Conservation (phyloP, 768 basidiomycete species). For the Coprinopsis strossmayeri region DNA sequence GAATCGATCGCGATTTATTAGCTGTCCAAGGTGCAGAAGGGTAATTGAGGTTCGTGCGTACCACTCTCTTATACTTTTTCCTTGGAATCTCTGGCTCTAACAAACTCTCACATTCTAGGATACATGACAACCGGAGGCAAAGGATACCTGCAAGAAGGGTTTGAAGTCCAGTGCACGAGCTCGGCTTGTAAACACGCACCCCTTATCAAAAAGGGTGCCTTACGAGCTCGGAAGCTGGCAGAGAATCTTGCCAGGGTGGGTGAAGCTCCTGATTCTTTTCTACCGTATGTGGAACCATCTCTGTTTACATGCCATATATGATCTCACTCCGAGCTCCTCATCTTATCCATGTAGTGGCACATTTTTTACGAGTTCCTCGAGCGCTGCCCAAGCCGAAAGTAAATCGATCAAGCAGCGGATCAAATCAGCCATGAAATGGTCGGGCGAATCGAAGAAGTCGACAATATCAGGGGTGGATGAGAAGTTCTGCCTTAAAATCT, state of each 20-base stretch:
- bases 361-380: too few relatives aligned
- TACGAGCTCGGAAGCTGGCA: slow-evolving; percentile 11
- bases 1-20: background rate
- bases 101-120: background rate
- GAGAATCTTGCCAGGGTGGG: slow-evolving; percentile 1
- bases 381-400: too few relatives aligned
- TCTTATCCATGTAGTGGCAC: too few relatives aligned
- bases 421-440: too few relatives aligned
- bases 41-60: background rate
- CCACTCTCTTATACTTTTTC: background rate
- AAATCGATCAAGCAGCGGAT: too few relatives aligned
- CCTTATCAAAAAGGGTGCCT: background rate
- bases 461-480: too few relatives aligned
- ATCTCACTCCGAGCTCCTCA: background rate
- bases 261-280: background rate
- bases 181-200: background rate
- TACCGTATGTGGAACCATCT: background rate
- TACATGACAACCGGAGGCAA: background rate
- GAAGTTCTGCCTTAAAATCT: too few relatives aligned
- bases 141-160: slow-evolving; percentile 2
- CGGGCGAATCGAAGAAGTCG: too few relatives aligned
- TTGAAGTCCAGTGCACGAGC: background rate
- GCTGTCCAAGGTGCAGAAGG: background rate
- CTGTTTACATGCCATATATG: background rate
- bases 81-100: background rate